Conservation (phyloP, 2,329 filamentous ascomycete genomes). For the Verticillium longisporum region DNA sequence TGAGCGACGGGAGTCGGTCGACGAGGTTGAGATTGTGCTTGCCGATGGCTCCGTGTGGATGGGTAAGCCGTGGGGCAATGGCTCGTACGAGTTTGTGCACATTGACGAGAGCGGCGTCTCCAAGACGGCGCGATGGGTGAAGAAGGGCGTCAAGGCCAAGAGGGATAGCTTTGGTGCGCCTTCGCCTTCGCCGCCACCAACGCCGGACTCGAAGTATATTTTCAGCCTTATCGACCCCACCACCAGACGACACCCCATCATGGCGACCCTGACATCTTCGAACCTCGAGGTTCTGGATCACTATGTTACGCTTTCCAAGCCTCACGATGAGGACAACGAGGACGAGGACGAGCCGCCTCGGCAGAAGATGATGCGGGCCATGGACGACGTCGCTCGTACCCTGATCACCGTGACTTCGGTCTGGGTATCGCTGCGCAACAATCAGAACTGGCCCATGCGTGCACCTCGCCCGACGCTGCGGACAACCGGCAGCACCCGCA, state of each 20-base stretch:
- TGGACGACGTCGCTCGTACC: conserved; percentile 14
- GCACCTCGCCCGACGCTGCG: background rate
- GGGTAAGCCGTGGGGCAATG: conserved; percentile 42
- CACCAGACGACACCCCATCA: conserved; percentile 64
- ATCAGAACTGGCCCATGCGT: conserved; percentile 10
- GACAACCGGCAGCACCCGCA: background rate
- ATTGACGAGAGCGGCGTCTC: conserved; percentile 50
- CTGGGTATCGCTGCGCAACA: conserved; percentile 16
- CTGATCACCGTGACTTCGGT: conserved; percentile 17
- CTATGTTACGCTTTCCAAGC: conserved; percentile 50
- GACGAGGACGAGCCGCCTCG: background rate
- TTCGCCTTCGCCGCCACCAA: conserved; percentile 15
- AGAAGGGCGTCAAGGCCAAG: conserved; percentile 23
- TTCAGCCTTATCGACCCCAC: conserved; percentile 71
- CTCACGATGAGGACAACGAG: conserved; percentile 4
- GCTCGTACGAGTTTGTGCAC: conserved; percentile 60
- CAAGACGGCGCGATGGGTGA: conserved; percentile 64
- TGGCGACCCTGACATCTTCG: conserved; percentile 59
- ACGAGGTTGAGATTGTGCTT: conserved; percentile 59
- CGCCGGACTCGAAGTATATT: conserved; percentile 53
- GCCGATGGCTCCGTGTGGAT: conserved; percentile 55
- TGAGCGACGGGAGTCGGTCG: conserved; percentile 38
- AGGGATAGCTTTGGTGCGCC: conserved; percentile 13
- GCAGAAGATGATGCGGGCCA: conserved; percentile 9
- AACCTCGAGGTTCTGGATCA: conserved; percentile 63